Conservation (phyloP, 768 basidiomycete species). For the Epithele typhae region DNA sequence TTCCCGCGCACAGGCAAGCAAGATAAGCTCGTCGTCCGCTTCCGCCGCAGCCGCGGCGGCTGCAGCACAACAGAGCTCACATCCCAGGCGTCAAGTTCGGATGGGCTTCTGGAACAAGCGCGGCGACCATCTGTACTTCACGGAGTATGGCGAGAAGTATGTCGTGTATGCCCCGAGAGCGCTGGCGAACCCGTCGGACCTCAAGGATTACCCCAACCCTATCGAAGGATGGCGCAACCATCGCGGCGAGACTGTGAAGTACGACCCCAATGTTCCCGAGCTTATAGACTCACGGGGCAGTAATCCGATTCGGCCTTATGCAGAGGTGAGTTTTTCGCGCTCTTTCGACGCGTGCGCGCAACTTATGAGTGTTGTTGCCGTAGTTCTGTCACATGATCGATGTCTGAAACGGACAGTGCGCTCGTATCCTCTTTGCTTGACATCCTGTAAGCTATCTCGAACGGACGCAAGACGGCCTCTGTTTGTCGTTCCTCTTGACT, state of each 20-base stretch:
- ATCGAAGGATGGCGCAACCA: constrained; percentile 56
- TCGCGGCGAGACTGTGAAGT: constrained; percentile 37
- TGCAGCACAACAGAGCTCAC: constrained; percentile 27
- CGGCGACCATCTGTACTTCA: constrained; percentile 53
- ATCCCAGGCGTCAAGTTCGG: constrained; percentile 32
- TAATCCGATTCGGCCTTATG: constrained; percentile 53
- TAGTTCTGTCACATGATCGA: background rate
- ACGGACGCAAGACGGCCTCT: no score
- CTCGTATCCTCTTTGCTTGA: no score
- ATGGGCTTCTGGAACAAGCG: constrained; percentile 72
- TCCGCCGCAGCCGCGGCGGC: constrained; percentile 18
- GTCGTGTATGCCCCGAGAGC: constrained; percentile 64
- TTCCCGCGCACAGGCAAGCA: no score
- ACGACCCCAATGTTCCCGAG: constrained; percentile 45
- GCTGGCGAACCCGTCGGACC: constrained; percentile 54
- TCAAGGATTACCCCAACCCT: constrained; percentile 54
- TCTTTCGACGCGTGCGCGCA: background rate
- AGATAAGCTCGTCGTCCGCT: constrained; percentile 14
- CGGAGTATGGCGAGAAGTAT: constrained; percentile 29
- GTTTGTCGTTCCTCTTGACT: no score
- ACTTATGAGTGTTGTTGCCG: background rate
- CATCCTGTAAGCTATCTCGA: no score
- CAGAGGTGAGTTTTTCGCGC: constrained; percentile 33
- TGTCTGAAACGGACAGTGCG: no score
- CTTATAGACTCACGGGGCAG: constrained; percentile 57